Conservation (phyloP, 1,284 basidiomycete species). For the Moniliophthora roreri region DNA sequence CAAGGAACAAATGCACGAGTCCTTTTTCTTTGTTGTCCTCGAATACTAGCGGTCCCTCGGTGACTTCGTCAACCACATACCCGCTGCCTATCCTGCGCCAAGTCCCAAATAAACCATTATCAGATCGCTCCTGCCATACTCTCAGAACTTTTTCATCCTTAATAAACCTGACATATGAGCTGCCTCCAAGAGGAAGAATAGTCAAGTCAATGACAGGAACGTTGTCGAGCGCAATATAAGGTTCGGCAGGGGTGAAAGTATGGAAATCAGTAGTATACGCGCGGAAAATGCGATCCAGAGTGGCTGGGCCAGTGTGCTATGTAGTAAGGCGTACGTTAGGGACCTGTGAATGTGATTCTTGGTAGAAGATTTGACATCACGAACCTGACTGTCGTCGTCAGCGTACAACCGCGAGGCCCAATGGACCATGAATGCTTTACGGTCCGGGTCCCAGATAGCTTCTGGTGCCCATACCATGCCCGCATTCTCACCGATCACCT, state of each 20-base stretch:
- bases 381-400: constrained; percentile 4
- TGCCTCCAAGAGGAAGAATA: constrained; percentile 9
- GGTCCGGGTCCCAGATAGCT: constrained; percentile 10
- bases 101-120: constrained; percentile 10
- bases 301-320: constrained; percentile 2
- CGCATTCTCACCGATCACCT: constrained; percentile 12
- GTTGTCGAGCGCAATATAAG: constrained; percentile 10
- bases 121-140: constrained; percentile 12
- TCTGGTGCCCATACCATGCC: constrained; percentile 17
- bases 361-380: not conserved
- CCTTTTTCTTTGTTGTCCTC: constrained; percentile 11
- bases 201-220: constrained; percentile 16
- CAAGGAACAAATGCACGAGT: constrained; percentile 12
- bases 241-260: constrained; percentile 14
- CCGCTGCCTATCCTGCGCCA: constrained; percentile 10
- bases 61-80: constrained; percentile 6
- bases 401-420: constrained; percentile 12
- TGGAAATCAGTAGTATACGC: constrained; percentile 15
- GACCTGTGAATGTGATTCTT: not conserved
- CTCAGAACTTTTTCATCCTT: constrained; percentile 13
- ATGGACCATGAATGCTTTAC: constrained; percentile 7
- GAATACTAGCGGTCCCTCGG: constrained; percentile 17
- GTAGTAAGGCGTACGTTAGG: not conserved
- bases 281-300: constrained; percentile 9
- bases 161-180: constrained; percentile 12